Evolutionary conservation across 2,329 filamentous ascomycete species (phyloP).

Genomic region (Monosporascus sp.): DNA sequence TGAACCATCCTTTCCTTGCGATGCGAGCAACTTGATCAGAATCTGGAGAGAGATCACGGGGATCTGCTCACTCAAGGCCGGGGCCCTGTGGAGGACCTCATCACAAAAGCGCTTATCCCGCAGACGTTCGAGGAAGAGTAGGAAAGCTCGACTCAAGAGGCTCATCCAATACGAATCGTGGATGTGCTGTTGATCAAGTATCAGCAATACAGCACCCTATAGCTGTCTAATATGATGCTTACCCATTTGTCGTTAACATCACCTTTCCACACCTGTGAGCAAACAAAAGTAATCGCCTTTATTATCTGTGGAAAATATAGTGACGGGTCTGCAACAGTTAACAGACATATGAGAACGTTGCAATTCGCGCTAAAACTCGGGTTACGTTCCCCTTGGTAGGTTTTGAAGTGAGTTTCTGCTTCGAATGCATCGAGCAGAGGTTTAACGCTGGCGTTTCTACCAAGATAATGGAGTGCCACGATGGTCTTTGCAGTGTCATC

Average conservation of each 20-base stretch:
- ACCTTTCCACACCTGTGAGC: constrained; percentile 4
- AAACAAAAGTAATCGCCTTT: constrained; percentile 19
- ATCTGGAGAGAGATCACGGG: constrained; percentile 3
- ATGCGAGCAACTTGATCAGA: neutral
- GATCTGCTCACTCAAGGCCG: constrained; percentile 1
- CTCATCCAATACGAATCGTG: constrained; percentile 3
- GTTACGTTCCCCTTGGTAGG: constrained; percentile 23
- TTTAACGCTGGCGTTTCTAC: neutral
- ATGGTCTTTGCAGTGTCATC: too few species aligned
- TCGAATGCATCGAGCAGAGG: constrained; percentile 17
- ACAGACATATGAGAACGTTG: constrained; percentile 24
- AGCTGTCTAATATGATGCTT: too few species aligned
- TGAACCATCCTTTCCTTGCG: constrained; percentile 1
- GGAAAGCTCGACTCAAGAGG: constrained; percentile 1
- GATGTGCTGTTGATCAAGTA: neutral
- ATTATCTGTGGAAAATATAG: constrained; percentile 16
- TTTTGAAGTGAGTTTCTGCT: constrained; percentile 21
- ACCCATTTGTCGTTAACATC: constrained; percentile 20
- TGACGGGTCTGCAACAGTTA: constrained; percentile 9
- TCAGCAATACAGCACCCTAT: too few species aligned
- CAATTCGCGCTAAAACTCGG: constrained; percentile 28
- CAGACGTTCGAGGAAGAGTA: neutral
- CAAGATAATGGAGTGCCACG: neutral
- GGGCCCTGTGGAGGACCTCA: neutral
- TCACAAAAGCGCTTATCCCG: too few species aligned